Evolutionary conservation across 805 yeast genomes (phyloP), one percentile per base, ranked within the genome.

Genomic region (Torulaspora quercuum): DNA sequence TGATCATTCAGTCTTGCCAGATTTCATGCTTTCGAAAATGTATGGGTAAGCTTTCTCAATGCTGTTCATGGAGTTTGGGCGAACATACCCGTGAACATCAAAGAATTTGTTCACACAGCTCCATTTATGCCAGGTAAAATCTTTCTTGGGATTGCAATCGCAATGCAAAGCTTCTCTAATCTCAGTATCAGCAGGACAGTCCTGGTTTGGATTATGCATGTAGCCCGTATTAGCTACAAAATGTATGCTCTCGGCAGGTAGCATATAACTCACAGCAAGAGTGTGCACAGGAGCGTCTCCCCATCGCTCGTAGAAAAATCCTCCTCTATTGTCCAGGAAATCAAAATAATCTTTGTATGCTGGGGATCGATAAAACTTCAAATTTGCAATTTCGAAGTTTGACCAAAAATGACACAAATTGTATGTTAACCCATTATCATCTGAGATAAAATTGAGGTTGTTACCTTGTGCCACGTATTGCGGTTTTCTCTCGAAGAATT

Each of bases 271-370:
- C 6, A 82, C 75, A 0, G 92, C 97, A 14, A 92, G 61, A 0
- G 96, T 80, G 57, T 88, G 97, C 6, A 90, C 78, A 0, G 97
- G 95, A 0, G 97, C 96, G 69, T 90, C 97, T 3, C 97, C 97
- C 97, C 97, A 90, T 53, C 98, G 68, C 59, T 92, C 96, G 38
- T 74, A 72, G 69, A 78, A 88, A 55, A 90, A 89, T 0, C 97
- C 97, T 7, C 89, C 86, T 4, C 77, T 64, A 5, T 59, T 32
- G 36, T 92, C 97, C 29, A 90, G 61, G 48, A 67, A 73, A 25
- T 78, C 63, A 57, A 85, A 86, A 58, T 79, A 89, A 14, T 67
- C 68, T 33, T 76, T 70, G 61, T 90, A 92, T 15, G 69, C 59
- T 4, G 73, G 69, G 13, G 83, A 75, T 25, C 73, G 68, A 67